These are phyloP conservation scores for Alectoria sarmentosa DNA, from an alignment of 495 filamentous ascomycete species.

Conservation along the genomic window DNA sequence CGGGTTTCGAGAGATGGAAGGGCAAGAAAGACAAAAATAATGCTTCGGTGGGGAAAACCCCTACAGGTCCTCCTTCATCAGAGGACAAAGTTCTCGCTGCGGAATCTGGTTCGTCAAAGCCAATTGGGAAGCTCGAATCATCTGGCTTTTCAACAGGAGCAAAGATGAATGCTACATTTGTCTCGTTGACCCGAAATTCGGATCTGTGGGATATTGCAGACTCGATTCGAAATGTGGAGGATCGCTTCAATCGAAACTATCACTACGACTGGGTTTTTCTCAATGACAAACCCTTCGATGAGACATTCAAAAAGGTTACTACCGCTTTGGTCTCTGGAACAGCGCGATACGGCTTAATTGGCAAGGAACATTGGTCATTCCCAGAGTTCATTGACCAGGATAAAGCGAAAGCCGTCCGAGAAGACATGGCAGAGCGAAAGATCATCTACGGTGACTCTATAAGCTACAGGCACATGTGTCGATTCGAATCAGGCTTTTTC, in stretches of 20 bases:
- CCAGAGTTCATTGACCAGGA: slow-evolving; percentile 81
- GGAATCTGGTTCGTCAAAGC: not conserved
- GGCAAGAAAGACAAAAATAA: slow-evolving; percentile 23
- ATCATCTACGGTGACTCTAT: slow-evolving; percentile 94
- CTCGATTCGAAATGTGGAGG: slow-evolving; percentile 91
- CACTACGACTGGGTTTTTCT: slow-evolving; percentile 99
- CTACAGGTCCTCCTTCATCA: not conserved
- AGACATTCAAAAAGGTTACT: slow-evolving; percentile 87
- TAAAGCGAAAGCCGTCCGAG: slow-evolving; percentile 68
- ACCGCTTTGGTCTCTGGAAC: slow-evolving; percentile 81
- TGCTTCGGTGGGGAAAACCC: not conserved
- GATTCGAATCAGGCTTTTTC: slow-evolving; percentile 90
- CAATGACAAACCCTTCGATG: slow-evolving; percentile 90
- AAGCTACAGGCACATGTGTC: slow-evolving; percentile 91
- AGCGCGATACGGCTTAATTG: slow-evolving; percentile 80
- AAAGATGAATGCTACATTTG: slow-evolving; percentile 92
- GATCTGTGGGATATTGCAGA: slow-evolving; percentile 96
- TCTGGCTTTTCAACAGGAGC: slow-evolving; percentile 21
- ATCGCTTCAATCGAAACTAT: slow-evolving; percentile 92
- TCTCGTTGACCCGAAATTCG: slow-evolving; percentile 84
- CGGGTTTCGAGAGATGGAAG: slow-evolving; percentile 25
- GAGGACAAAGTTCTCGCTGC: not conserved
- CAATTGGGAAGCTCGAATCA: not conserved
- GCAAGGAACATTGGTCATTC: slow-evolving; percentile 85
- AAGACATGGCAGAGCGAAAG: slow-evolving; percentile 76